Conservation (phyloP, 768 basidiomycete genomes). For the Kondoa malvinella region DNA sequence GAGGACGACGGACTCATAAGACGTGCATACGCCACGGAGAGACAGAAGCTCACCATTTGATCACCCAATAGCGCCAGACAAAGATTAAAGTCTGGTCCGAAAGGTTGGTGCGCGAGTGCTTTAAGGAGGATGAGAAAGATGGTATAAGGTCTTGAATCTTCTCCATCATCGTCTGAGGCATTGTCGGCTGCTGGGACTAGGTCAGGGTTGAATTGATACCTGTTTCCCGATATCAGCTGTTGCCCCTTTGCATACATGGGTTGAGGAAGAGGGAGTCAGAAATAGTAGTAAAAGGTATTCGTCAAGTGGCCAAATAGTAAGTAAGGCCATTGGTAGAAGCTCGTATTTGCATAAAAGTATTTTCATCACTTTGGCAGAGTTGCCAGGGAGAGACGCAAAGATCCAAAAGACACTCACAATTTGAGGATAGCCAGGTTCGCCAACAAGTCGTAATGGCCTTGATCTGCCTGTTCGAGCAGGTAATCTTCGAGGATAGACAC, state of each 20-base stretch:
- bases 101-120: slow-evolving; percentile 55
- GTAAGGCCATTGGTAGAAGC: slow-evolving; percentile 2
- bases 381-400: background rate
- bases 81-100: slow-evolving; percentile 61
- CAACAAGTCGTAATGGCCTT: slow-evolving; percentile 78
- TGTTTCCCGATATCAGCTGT: background rate
- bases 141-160: background rate
- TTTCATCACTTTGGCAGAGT: background rate
- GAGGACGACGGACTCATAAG: background rate
- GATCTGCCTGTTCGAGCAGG: slow-evolving; percentile 57
- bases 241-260: too few relatives aligned
- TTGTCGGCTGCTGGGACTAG: background rate
- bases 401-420: slow-evolving; percentile 39
- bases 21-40: background rate
- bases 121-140: slow-evolving; percentile 62
- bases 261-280: slow-evolving; percentile 5
- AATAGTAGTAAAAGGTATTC: slow-evolving; percentile 23
- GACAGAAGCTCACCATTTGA: background rate
- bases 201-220: slow-evolving; percentile 9
- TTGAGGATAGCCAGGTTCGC: slow-evolving; percentile 90
- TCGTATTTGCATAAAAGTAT: background rate
- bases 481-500: slow-evolving; percentile 3
- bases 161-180: background rate
- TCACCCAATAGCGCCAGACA: background rate
- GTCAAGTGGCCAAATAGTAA: background rate